Base-by-base conservation (phyloP, 225 moss, liverwort and hornwort genomes). In the Anthoceros angustus region DNA sequence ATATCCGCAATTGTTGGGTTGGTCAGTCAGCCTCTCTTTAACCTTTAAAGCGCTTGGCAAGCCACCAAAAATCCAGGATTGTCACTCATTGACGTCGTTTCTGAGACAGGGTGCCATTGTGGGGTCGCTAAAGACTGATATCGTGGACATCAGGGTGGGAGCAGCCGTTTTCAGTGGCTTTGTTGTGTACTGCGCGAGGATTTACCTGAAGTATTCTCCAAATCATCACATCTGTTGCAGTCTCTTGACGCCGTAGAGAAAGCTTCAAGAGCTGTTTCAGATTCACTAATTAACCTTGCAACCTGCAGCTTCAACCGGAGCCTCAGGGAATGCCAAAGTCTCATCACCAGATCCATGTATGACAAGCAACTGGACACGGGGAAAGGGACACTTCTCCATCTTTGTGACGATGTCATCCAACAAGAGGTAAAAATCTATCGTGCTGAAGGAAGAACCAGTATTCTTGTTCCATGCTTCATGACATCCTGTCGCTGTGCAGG, bases 331-430 rank as follows among this genome's bases (percentile, higher is more conserved):
- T 85, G 82, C 78, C 84, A 84, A 66, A 81, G 77, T 40, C 79
- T 84, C 65, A 84, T 84, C 62, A 82, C 84, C 42, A 71, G 79
- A 73, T 26, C 82, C 71, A 73, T 84, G 77, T 84, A 84, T 63
- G 84, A 84, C 71, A 84, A 84, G 75, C 84, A 84, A 72, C 84
- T 84, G 72, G 84, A 84, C 26, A 84, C 81, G 38, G 84, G 84
- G 72, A 82, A 81, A 75, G 84, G 84, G 62, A 84, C 84, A 66
- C 68, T 84, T 69, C 82, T 84, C 63, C 84, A 84, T 70, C 82
- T 84, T 40, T 84, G 77, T 72, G 84, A 84, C 41, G 82, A 84
- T 70, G 84, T 84, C 24, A 82, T 84, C 64, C 84, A 84, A 69
- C 84, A 84, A 82, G 84, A 84, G 84, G 84, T 84, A 55, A 8